These are phyloP conservation scores for Phoenix roebelenii DNA, from an alignment of 176 grass and related monocot species.

Conservation along the genomic window DNA sequence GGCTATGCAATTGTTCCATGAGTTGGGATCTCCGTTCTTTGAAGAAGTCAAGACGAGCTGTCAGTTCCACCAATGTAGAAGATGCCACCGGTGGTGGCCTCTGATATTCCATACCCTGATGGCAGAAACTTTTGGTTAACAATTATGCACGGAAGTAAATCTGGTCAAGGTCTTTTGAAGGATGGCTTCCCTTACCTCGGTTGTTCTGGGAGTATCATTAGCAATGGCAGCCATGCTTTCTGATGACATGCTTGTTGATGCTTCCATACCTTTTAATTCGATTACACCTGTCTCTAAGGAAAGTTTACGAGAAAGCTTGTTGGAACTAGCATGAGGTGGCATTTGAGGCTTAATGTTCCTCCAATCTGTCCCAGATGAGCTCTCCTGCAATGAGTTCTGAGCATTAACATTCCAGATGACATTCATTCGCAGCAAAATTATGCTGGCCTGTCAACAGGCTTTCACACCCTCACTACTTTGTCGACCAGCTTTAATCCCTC, in stretches of 20 bases:
- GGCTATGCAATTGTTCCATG: constrained; percentile 95
- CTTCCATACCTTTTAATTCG: constrained; percentile 50
- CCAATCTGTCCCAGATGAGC: constrained; percentile 51
- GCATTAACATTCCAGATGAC: constrained; percentile 1
- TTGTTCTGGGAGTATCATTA: constrained; percentile 46
- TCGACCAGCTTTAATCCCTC: no score
- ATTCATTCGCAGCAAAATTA: constrained; percentile 2
- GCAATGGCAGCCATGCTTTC: constrained; percentile 26
- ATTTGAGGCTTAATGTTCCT: constrained; percentile 74
- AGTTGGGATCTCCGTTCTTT: constrained; percentile 87
- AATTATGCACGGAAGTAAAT: not conserved
- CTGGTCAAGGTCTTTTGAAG: no score
- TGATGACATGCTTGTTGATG: constrained; percentile 38
- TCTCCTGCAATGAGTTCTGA: constrained; percentile 41
- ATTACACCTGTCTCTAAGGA: constrained; percentile 44
- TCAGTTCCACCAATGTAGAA: constrained; percentile 84
- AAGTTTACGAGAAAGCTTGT: constrained; percentile 61
- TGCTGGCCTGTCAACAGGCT: not conserved
- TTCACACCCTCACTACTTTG: no score
- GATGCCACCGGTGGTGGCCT: constrained; percentile 53
- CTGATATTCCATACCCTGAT: constrained; percentile 40
- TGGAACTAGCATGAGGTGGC: constrained; percentile 56
- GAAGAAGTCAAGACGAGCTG: constrained; percentile 92
- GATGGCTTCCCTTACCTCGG: constrained; percentile 33
- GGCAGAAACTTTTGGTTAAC: constrained; percentile 6